Base-by-base conservation (phyloP, 306 rosid species). In the Potentilla sterilis region DNA sequence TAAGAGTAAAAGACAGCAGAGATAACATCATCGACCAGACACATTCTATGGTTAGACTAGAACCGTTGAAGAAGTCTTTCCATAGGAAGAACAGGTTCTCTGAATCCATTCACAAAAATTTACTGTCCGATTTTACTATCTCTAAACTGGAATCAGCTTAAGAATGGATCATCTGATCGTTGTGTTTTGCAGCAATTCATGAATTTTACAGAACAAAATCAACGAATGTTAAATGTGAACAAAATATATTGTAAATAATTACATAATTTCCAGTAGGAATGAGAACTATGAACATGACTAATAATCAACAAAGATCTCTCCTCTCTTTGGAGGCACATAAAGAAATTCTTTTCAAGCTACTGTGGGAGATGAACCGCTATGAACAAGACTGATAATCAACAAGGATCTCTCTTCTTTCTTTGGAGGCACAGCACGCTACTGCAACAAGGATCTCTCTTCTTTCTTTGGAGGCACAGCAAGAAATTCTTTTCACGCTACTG, bases 221-320 rank as follows among this genome's bases (percentile, higher is more conserved):
- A 28, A 28, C 34, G 70, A 52, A 82, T 70, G 58, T 61, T 22
- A 75, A 49, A 46, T 67, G 34, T 58, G 81, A 78, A 57, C 79
- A 81, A 77, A 28, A 62, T 14, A 32, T 62, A 40, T 14, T 54
- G 42, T 35, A 42, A 16, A 75, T 24, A 69, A 79, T 57, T 72
- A 72, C 81, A 83, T 43, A 10, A 13, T 35, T 43, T 77, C 78
- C 79, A 78, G 79, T 73, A 51, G 61, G 62, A 77, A 47, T 61
- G 47, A 57, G 51, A 61, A 75, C 51, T 46, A 73, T 14, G 73
- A 67, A 73, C 49, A 74, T 42, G 75, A 74, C 76, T 44, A 66
- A 28, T 2, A 34, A 75, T 43, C n/a, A 62, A 18, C 59, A 44
- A 13, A 13, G 19, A 7, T 43, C 42, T 28, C 28, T 28, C 28